Base-by-base conservation (phyloP, 78 protist genomes). In the Corallochytrium limacisporum region DNA sequence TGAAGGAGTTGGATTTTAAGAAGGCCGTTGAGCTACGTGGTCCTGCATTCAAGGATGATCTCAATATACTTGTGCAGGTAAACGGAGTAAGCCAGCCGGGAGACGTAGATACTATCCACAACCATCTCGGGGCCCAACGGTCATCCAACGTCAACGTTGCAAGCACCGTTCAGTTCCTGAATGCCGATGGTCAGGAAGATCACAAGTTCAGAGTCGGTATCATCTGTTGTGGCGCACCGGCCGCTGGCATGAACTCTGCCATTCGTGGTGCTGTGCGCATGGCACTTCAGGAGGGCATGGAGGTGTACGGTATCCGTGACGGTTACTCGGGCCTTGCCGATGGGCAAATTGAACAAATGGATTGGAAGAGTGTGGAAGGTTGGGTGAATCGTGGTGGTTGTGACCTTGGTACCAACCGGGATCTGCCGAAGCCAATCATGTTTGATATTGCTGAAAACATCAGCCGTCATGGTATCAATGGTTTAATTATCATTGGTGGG, bases 181-280 rank as follows among this genome's bases (percentile, higher is more conserved):
- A n/a, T n/a, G n/a, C n/a, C n/a, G n/a, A n/a, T n/a, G n/a, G n/a
- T n/a, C n/a, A n/a, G n/a, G n/a, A n/a, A n/a, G n/a, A n/a, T n/a
- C n/a, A n/a, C n/a, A n/a, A n/a, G n/a, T n/a, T n/a, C n/a, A n/a
- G n/a, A n/a, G n/a, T n/a, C n/a, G 59, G 59, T 24, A 12, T 83
- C 20, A 43, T 83, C 15, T 79, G 71, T 50, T 24, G 42, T 1
- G 89, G 89, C 38, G 89, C 85, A 13, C 89, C 89, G 5, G 76
- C 83, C 8, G 75, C 82, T 6, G 90, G 90, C 61, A 84, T 84
- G 82, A 84, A 84, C 40, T 71, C 78, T 38, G 81, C 83, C 37
- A 60, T 55, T 9, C 48, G 82, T 29, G 85, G 82, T 0, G 69
- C 75, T 13, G 55, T 65, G 18, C 73, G 82, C 31, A 22, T 48